Percentiles rank a stretch among this genome's conserved stretches.
These are phyloP conservation scores for Sisymbrium altissimum DNA, from an alignment of 345 rosid species.

Conservation along the genomic window DNA sequence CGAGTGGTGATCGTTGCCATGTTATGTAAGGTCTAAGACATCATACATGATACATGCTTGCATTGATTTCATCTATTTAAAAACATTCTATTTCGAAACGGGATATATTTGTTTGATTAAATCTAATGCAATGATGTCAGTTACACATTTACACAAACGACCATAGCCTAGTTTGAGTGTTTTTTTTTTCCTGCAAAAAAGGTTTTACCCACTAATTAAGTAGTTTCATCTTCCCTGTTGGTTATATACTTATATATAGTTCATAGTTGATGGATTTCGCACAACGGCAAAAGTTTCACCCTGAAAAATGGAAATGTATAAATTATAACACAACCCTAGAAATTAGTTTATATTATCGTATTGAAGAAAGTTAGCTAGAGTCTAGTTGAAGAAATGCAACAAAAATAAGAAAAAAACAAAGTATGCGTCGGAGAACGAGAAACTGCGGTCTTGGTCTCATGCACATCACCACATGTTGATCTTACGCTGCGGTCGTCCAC, in stretches of 20 bases:
- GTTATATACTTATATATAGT: not conserved
- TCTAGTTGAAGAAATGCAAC: not conserved
- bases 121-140: not conserved
- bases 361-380: not conserved
- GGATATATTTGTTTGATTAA: not conserved
- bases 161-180: not conserved
- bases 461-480: conserved; percentile 24
- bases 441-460: conserved; percentile 12
- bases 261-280: not conserved
- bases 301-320: not conserved
- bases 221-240: not conserved
- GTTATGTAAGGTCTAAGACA: conserved; percentile 25
- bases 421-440: conserved; percentile 11
- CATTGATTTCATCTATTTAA: not conserved
- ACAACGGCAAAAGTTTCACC: not conserved
- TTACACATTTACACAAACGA: not conserved
- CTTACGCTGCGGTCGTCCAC: conserved; percentile 12
- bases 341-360: not conserved
- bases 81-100: conserved; percentile 1
- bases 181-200: not conserved
- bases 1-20: conserved; percentile 5
- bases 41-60: not conserved
- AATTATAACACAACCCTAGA: not conserved
- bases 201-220: not conserved
- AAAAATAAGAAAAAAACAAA: not conserved